These are phyloP conservation scores for Pterulicium gracile DNA, from an alignment of 1,284 basidiomycete genomes.

Conservation along the genomic window DNA sequence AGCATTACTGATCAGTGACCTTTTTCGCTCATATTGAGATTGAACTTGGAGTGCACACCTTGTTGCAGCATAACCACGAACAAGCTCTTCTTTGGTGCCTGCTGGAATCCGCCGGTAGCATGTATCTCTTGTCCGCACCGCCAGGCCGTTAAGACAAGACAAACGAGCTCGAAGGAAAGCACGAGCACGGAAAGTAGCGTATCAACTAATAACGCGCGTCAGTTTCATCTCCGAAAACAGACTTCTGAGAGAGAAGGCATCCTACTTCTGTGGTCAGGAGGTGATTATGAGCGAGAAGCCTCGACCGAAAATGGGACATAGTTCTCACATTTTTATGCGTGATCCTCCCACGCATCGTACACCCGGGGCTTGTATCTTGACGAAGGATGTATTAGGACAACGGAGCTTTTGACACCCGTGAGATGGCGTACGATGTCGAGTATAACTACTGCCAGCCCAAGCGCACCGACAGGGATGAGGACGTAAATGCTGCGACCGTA, in stretches of 20 bases:
- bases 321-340: not conserved
- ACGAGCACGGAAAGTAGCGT: conserved; percentile 19
- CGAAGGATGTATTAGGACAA: conserved; percentile 12
- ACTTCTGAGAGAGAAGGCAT: conserved; percentile 1
- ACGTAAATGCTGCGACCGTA: conserved; percentile 17
- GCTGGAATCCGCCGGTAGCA: not conserved
- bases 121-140: conserved; percentile 16
- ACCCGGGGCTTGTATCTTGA: conserved; percentile 1
- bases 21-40: too few relatives aligned
- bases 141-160: conserved; percentile 17
- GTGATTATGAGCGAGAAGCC: not conserved
- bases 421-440: conserved; percentile 23
- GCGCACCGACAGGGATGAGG: conserved; percentile 15
- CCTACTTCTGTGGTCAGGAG: not conserved
- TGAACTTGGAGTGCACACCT: not conserved
- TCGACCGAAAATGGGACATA: not conserved
- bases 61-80: not conserved
- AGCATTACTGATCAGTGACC: too few relatives aligned
- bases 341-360: not conserved
- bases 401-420: too few relatives aligned
- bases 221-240: conserved; percentile 2
- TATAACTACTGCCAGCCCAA: conserved; percentile 18
- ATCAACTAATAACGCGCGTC: too few relatives aligned
- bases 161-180: conserved; percentile 18
- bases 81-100: not conserved